phyloP scores from a whole-genome alignment of 2,329 filamentous ascomycete species.

The Boeremia lycopersici region DNA sequence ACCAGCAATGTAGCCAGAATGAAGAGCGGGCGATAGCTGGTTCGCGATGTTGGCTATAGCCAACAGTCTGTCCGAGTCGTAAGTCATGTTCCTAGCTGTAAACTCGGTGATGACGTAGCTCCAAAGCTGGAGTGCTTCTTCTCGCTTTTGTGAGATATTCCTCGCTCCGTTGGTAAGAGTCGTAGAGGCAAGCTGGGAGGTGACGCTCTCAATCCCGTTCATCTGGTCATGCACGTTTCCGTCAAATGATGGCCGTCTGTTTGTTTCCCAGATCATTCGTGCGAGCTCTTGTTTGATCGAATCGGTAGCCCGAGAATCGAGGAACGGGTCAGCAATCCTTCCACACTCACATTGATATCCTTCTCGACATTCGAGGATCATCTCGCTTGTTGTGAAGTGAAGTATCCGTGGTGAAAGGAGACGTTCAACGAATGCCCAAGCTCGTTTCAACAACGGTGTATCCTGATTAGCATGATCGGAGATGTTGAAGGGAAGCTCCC shows the following conservation, averaged over 20 bases:
- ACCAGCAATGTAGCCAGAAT: constrained; percentile 44
- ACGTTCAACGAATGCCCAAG: constrained; percentile 44
- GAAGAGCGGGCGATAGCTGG: constrained; percentile 29
- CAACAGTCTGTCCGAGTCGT: constrained; percentile 40
- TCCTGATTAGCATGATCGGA: constrained; percentile 37
- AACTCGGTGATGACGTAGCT: constrained; percentile 46
- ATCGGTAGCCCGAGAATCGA: constrained; percentile 42
- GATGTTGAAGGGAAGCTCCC: constrained; percentile 42
- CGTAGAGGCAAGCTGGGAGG: constrained; percentile 36
- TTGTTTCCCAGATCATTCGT: constrained; percentile 28
- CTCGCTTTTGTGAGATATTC: constrained; percentile 25
- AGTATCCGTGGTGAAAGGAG: constrained; percentile 40
- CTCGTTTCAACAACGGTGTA: constrained; percentile 41
- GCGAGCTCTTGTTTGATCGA: constrained; percentile 44
- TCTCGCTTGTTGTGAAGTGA: constrained; percentile 44
- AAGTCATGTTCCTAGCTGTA: constrained; percentile 41
- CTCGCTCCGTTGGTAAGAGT: constrained; percentile 29
- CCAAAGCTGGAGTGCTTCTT: constrained; percentile 43
- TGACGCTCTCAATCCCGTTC: constrained; percentile 32
- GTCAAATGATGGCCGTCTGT: constrained; percentile 12
- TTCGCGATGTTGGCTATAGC: constrained; percentile 43
- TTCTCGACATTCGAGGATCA: constrained; percentile 47
- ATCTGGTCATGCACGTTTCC: constrained; percentile 8
- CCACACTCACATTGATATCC: constrained; percentile 46
- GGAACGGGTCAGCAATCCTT: constrained; percentile 37